Evolutionary conservation across 495 filamentous ascomycete species (phyloP).

Genomic region (Penicillium daleae): DNA sequence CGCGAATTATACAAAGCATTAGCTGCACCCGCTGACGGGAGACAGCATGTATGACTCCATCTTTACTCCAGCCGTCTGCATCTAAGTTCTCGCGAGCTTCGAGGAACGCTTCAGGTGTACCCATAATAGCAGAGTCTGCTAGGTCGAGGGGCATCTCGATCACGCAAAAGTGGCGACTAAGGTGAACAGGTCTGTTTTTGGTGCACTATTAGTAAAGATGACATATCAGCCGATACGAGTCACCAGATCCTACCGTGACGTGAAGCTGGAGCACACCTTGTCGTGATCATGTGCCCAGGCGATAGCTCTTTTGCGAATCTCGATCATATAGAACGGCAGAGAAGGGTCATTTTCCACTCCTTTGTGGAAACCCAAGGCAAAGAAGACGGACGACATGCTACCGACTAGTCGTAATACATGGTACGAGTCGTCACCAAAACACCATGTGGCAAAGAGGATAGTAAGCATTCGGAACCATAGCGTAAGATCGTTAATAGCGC

Average conservation of each 20-base stretch:
- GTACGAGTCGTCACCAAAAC: conserved; percentile 20
- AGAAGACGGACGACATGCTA: conserved; percentile 14
- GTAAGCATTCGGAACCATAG: conserved; percentile 9
- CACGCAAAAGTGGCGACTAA: conserved; percentile 17
- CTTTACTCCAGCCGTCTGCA: conserved; percentile 14
- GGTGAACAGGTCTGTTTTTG: conserved; percentile 8
- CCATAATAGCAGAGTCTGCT: conserved; percentile 8
- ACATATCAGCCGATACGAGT: neutral
- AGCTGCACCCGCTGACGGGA: conserved; percentile 9
- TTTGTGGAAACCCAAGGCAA: conserved; percentile 15
- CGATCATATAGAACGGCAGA: conserved; percentile 11
- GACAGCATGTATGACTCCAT: conserved; percentile 7
- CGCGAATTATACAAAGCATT: neutral
- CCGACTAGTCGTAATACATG: conserved; percentile 13
- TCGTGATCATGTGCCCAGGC: conserved; percentile 17
- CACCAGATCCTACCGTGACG: neutral
- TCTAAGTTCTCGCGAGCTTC: conserved; percentile 12
- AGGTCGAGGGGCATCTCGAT: conserved; percentile 16
- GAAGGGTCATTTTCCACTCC: conserved; percentile 8
- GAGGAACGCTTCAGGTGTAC: neutral
- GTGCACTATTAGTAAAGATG: neutral
- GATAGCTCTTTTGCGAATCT: conserved; percentile 13
- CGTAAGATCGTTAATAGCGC: conserved; percentile 14
- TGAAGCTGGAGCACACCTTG: conserved; percentile 10
- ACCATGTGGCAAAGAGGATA: conserved; percentile 13